phyloP scores from a whole-genome alignment of 2,329 filamentous ascomycete species.

The Fusarium proliferatum region DNA sequence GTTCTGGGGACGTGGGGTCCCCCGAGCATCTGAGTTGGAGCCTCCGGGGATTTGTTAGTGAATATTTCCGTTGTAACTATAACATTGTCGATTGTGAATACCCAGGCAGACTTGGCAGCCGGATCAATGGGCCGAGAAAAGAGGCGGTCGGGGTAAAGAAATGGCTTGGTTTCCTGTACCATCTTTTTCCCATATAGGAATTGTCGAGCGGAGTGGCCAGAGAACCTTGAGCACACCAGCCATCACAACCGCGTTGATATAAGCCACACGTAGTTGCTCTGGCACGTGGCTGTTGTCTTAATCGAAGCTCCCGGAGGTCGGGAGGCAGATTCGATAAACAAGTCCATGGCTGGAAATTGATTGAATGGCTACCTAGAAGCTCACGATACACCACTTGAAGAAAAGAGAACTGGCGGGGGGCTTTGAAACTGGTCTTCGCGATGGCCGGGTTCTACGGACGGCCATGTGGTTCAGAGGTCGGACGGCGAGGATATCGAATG shows the following conservation, averaged over 20 bases:
- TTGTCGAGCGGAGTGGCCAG: conserved; percentile 20
- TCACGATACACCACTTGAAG: conserved; percentile 3
- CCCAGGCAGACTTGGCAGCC: conserved; percentile 41
- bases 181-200: conserved; percentile 22
- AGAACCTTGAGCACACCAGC: conserved; percentile 8
- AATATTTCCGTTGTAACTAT: conserved; percentile 34
- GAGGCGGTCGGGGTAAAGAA: conserved; percentile 20
- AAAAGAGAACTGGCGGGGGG: neutral
- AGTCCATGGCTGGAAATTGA: conserved; percentile 9
- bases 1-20: conserved; percentile 37
- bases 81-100: conserved; percentile 14
- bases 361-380: neutral
- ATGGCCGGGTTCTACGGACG: conserved; percentile 19
- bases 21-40: conserved; percentile 24
- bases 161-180: conserved; percentile 15
- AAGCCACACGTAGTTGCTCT: conserved; percentile 31
- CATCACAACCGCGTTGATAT: conserved; percentile 14
- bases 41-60: conserved; percentile 14
- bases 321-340: conserved; percentile 4
- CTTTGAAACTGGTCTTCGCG: conserved; percentile 23
- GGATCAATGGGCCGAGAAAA: conserved; percentile 42
- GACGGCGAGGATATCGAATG: conserved; percentile 13
- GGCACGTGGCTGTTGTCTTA: conserved; percentile 18
- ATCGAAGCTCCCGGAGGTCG: conserved; percentile 15
- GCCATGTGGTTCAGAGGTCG: conserved; percentile 28